Conservation (phyloP, 768 basidiomycete genomes). For the Suillus sp. region DNA sequence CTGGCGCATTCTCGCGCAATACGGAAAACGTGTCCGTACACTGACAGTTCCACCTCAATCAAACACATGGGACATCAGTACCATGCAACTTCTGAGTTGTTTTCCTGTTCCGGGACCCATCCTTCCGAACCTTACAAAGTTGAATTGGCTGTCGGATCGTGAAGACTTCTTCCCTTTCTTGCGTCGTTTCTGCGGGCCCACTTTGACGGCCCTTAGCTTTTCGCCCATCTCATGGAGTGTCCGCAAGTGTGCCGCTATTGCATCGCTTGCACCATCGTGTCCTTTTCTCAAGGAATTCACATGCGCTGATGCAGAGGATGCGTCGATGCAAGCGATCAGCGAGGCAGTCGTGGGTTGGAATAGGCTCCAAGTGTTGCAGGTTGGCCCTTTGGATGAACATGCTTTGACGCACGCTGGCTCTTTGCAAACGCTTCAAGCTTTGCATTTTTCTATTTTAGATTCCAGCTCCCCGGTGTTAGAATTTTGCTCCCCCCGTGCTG, state of each 20-base stretch:
- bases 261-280: constrained; percentile 3
- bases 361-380: background rate
- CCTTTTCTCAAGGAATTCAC: background rate
- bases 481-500: background rate
- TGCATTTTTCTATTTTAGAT: background rate
- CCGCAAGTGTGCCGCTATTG: background rate
- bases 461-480: background rate
- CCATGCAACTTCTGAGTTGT: constrained; percentile 2
- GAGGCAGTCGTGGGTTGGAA: background rate
- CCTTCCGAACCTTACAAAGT: constrained; percentile 30
- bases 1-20: constrained; percentile 6
- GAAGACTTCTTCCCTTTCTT: constrained; percentile 4
- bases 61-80: background rate
- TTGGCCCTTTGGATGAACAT: background rate
- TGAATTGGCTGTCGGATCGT: constrained; percentile 20
- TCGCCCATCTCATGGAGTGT: background rate
- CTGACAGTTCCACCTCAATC: background rate
- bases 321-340: constrained; percentile 2
- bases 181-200: constrained; percentile 1
- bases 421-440: background rate
- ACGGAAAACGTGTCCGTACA: constrained; percentile 3
- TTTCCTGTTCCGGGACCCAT: constrained; percentile 16
- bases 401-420: background rate
- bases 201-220: background rate
- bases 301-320: background rate